Evolutionary conservation across 495 filamentous ascomycete genomes (phyloP).

Genomic region (Rhypophila decipiens): DNA sequence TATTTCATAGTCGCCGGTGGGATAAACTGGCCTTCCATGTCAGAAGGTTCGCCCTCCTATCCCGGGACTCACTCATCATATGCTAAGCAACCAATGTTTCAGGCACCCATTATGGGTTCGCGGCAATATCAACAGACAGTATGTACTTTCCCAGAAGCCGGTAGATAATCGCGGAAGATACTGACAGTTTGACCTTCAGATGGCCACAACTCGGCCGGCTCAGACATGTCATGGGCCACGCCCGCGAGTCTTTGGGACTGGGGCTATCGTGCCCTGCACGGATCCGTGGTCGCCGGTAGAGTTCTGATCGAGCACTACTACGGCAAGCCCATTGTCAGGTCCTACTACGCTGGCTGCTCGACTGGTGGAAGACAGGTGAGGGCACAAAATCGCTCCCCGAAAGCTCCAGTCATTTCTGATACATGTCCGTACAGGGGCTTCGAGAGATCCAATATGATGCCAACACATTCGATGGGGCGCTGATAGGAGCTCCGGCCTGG

Average conservation of each 20-base stretch:
- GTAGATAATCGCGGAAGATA: no score
- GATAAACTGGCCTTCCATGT: conserved; percentile 44
- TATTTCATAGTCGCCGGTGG: no score
- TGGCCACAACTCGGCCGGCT: conserved; percentile 42
- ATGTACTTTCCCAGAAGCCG: not conserved
- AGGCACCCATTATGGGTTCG: conserved; percentile 35
- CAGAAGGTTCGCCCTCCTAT: conserved; percentile 3
- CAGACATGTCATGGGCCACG: conserved; percentile 43
- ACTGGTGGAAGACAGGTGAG: conserved; percentile 56
- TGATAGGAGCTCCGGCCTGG: conserved; percentile 37
- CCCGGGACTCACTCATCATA: not conserved
- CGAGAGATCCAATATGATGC: conserved; percentile 48
- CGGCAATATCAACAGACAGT: conserved; percentile 48
- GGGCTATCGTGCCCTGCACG: conserved; percentile 47
- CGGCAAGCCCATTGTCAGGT: conserved; percentile 30
- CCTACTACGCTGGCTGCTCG: conserved; percentile 53
- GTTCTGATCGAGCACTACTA: conserved; percentile 40
- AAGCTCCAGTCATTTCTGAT: no score
- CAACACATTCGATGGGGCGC: conserved; percentile 59
- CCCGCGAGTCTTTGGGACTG: conserved; percentile 35
- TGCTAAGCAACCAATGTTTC: not conserved
- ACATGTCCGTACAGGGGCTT: no score
- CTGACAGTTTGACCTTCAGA: conserved; percentile 11
- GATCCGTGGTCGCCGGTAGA: conserved; percentile 40
- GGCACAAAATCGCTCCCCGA: no score